Percentiles rank a stretch among this genome's conserved stretches.
Conservation (phyloP, 768 basidiomycete genomes). For the Pleurotus tuoliensis region DNA sequence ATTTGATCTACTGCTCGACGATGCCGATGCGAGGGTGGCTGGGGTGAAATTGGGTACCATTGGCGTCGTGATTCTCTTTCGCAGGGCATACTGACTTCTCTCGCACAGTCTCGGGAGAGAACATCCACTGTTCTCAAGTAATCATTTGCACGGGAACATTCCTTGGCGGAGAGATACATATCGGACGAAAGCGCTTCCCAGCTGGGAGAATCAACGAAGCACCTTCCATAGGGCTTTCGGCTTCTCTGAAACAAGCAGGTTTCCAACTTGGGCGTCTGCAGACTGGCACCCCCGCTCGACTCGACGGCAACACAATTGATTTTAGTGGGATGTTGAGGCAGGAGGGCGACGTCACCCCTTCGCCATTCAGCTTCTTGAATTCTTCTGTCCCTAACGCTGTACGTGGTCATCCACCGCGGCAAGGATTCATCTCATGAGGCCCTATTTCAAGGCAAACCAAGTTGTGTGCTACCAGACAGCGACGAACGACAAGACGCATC, state of each 20-base stretch:
- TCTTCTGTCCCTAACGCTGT: slow-evolving; percentile 68
- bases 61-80: too few relatives aligned
- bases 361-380: slow-evolving; percentile 76
- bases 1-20: slow-evolving; percentile 71
- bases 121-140: slow-evolving; percentile 74
- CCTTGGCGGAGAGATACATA: slow-evolving; percentile 87
- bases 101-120: slow-evolving; percentile 62
- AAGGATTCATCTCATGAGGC: background rate
- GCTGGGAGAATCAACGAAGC: slow-evolving; percentile 75
- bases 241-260: slow-evolving; percentile 67
- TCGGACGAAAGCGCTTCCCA: slow-evolving; percentile 73
- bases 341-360: slow-evolving; percentile 59
- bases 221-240: slow-evolving; percentile 71
- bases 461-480: slow-evolving; percentile 66
- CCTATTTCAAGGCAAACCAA: slow-evolving; percentile 56
- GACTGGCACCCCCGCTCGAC: slow-evolving; percentile 81
- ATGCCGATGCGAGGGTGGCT: slow-evolving; percentile 52
- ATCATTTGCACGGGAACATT: slow-evolving; percentile 93
- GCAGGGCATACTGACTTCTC: background rate
- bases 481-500: slow-evolving; percentile 72
- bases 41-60: slow-evolving; percentile 66
- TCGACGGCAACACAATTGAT: slow-evolving; percentile 68
- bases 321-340: slow-evolving; percentile 60
- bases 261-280: slow-evolving; percentile 83
- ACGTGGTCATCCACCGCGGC: slow-evolving; percentile 13